Percentiles rank a stretch among this genome's conserved stretches.
Evolutionary conservation across 1,284 basidiomycete genomes (phyloP).

Genomic region (Microbotryomycetes sp.): DNA sequence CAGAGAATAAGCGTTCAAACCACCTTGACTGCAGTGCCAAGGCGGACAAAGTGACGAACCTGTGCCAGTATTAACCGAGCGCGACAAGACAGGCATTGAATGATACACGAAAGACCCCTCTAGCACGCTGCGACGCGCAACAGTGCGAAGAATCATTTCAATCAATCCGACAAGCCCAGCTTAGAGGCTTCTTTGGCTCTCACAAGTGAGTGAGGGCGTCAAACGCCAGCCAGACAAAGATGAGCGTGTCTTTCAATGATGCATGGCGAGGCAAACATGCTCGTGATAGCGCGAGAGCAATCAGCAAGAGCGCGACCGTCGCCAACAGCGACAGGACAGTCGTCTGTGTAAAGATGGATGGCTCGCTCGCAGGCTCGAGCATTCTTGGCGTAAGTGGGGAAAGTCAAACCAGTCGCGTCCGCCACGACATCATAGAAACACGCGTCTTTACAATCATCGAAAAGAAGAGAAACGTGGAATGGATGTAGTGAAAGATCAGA

Average conservation of each 20-base stretch:
- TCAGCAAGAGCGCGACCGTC: conserved; percentile 12
- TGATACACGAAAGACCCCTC: conserved; percentile 70
- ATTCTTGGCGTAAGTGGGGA: background rate
- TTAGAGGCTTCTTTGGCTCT: background rate
- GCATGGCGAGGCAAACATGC: background rate
- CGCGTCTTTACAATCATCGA: background rate
- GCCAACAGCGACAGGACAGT: conserved; percentile 13
- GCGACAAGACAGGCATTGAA: conserved; percentile 57
- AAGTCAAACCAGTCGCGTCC: background rate
- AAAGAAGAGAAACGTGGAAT: conserved; percentile 4
- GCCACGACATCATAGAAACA: background rate
- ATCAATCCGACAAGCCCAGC: background rate
- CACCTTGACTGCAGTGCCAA: background rate
- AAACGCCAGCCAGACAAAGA: conserved; percentile 65
- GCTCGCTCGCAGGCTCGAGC: background rate
- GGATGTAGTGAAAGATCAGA: conserved; percentile 1
- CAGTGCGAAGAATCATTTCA: background rate
- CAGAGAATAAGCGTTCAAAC: background rate
- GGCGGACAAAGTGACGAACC: no score
- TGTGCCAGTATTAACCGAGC: conserved; percentile 58
- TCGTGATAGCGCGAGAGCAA: background rate
- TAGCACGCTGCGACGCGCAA: conserved; percentile 44
- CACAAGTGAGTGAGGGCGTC: conserved; percentile 67
- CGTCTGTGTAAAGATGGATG: conserved; percentile 11
- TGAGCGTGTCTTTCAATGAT: conserved; percentile 51